A percentile compares a stretch with the other conserved stretches of the same genome.
Evolutionary conservation across 352 stramenopile species (phyloP).

Genomic region (Phytophthora foliorum): DNA sequence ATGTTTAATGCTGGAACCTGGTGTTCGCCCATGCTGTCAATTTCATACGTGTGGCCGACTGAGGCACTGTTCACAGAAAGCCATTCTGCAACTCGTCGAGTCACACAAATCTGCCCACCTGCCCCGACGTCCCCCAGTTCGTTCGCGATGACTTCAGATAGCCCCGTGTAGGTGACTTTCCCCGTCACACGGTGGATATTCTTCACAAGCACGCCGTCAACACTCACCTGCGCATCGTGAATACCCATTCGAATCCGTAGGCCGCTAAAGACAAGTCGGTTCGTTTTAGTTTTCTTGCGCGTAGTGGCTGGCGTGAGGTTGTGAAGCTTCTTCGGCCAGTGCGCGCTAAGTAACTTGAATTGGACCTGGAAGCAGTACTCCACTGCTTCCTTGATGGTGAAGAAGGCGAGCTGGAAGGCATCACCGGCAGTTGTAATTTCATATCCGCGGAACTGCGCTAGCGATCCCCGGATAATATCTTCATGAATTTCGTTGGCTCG

Average conservation of each 20-base stretch:
- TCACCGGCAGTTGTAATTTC: slow-evolving; percentile 72
- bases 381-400: slow-evolving; percentile 60
- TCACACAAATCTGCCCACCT: slow-evolving; percentile 65
- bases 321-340: slow-evolving; percentile 61
- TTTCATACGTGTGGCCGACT: slow-evolving; percentile 30
- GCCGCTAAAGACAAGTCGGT: slow-evolving; percentile 59
- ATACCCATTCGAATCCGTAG: slow-evolving; percentile 70
- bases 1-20: slow-evolving; percentile 48
- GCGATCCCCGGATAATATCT: slow-evolving; percentile 48
- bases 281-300: slow-evolving; percentile 49
- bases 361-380: slow-evolving; percentile 69
- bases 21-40: slow-evolving; percentile 43
- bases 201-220: slow-evolving; percentile 58
- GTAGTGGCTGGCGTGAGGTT: slow-evolving; percentile 42
- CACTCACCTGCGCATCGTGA: slow-evolving; percentile 49
- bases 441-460: slow-evolving; percentile 56
- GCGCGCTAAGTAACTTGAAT: slow-evolving; percentile 45
- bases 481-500: slow-evolving; percentile 66
- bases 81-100: slow-evolving; percentile 51
- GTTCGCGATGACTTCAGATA: slow-evolving; percentile 69
- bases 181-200: slow-evolving; percentile 56
- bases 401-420: slow-evolving; percentile 73
- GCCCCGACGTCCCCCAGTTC: slow-evolving; percentile 58
- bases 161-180: slow-evolving; percentile 61
- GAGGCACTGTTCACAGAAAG: slow-evolving; percentile 38